A percentile compares a stretch with the other conserved stretches of the same genome.
Conservation (phyloP, 768 basidiomycete species). For the Boletus insuetus region DNA sequence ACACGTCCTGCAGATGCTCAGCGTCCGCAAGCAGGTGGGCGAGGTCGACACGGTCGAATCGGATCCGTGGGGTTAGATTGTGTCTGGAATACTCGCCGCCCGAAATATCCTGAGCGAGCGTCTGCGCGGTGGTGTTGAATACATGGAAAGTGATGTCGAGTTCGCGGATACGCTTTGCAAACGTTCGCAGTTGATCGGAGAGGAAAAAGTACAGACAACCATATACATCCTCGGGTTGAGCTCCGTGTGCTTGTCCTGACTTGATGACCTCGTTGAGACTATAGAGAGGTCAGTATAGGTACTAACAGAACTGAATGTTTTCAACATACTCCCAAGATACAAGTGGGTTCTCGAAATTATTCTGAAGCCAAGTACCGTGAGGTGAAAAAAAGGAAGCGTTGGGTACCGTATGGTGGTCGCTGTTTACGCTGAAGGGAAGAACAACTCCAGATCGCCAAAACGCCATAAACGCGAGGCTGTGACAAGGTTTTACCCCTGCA, state of each 20-base stretch:
- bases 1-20: constrained; percentile 26
- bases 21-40: constrained; percentile 39
- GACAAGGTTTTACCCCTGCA: constrained; percentile 37
- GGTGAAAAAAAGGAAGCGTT: constrained; percentile 46
- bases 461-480: constrained; percentile 39
- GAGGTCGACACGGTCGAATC: constrained; percentile 45
- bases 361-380: constrained; percentile 41
- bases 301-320: background rate
- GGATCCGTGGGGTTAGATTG: constrained; percentile 25
- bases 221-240: constrained; percentile 39
- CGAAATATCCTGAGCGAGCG: constrained; percentile 39
- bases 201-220: constrained; percentile 50
- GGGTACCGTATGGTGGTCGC: constrained; percentile 36
- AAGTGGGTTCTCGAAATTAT: constrained; percentile 39
- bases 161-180: constrained; percentile 37
- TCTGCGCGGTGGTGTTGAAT: constrained; percentile 33
- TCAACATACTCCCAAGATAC: constrained; percentile 46
- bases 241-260: constrained; percentile 36
- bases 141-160: constrained; percentile 36
- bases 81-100: constrained; percentile 15
- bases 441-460: constrained; percentile 42
- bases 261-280: constrained; percentile 40
- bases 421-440: constrained; percentile 41
- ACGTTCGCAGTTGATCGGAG: constrained; percentile 36
- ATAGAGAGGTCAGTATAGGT: background rate